These are phyloP conservation scores for Penicillium sp. DNA, from an alignment of 2,329 filamentous ascomycete species.

Conservation along the genomic window DNA sequence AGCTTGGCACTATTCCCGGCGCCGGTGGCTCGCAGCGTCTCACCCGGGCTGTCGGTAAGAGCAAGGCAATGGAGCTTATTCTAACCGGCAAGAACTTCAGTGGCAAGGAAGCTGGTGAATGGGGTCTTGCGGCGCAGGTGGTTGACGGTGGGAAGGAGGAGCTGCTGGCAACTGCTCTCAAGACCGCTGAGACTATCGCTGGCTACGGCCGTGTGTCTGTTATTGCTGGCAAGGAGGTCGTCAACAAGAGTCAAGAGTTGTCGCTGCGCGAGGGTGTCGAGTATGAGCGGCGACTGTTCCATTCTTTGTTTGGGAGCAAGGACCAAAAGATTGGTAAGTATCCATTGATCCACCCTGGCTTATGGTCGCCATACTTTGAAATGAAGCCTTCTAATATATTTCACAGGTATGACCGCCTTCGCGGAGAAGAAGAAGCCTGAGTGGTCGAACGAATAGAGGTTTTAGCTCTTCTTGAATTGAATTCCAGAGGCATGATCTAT, in stretches of 20 bases:
- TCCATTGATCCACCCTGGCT: background rate
- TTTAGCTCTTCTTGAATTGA: background rate
- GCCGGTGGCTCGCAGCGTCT: conserved; percentile 90
- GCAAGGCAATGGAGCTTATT: conserved; percentile 87
- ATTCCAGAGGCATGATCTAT: background rate
- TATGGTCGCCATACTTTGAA: background rate
- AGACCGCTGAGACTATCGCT: conserved; percentile 88
- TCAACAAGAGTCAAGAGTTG: conserved; percentile 97
- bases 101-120: conserved; percentile 81
- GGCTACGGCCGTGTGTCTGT: conserved; percentile 84
- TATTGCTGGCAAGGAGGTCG: conserved; percentile 93
- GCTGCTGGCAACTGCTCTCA: conserved; percentile 77
- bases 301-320: conserved; percentile 87
- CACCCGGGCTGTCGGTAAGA: conserved; percentile 80
- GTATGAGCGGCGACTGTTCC: conserved; percentile 91
- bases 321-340: conserved; percentile 92
- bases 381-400: conserved; percentile 14
- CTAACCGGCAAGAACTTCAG: conserved; percentile 83
- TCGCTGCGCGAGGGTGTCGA: conserved; percentile 87
- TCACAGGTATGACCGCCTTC: conserved; percentile 80
- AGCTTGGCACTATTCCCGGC: conserved; percentile 88
- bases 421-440: conserved; percentile 91
- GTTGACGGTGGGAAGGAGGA: conserved; percentile 77
- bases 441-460: conserved; percentile 76
- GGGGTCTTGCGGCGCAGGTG: conserved; percentile 84